A percentile compares a stretch with the other conserved stretches of the same genome.
Evolutionary conservation across 495 filamentous ascomycete genomes (phyloP).

Genomic region (Podospora sp.): DNA sequence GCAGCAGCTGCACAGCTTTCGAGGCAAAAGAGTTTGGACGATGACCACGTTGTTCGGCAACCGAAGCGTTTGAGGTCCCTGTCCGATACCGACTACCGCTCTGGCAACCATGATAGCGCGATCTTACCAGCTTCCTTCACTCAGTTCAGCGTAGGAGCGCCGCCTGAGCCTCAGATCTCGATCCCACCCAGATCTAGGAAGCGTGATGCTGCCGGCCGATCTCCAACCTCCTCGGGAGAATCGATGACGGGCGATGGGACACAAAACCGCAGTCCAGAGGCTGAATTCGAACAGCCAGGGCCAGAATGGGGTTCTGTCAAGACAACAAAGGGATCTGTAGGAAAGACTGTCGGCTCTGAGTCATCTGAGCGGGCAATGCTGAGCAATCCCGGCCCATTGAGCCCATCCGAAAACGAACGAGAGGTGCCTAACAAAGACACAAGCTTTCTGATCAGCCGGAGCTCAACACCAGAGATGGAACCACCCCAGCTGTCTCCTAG

Average conservation of each 20-base stretch:
- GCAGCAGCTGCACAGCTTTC: neutral
- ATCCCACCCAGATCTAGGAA: slow-evolving; percentile 34
- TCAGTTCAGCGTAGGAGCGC: neutral
- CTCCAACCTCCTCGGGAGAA: neutral
- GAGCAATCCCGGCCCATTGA: neutral
- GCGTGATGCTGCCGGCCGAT: slow-evolving; percentile 13
- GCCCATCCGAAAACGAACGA: neutral
- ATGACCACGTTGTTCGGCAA: neutral
- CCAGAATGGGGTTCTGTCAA: neutral
- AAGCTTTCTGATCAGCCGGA: neutral
- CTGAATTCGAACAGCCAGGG: neutral
- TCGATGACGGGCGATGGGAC: neutral
- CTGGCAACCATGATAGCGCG: neutral
- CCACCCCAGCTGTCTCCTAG: neutral
- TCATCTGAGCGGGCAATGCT: neutral
- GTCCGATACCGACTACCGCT: slow-evolving; percentile 14
- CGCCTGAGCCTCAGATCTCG: neutral
- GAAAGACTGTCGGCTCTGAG: neutral
- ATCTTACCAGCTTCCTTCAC: neutral
- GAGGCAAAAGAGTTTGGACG: neutral
- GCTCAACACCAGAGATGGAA: slow-evolving; percentile 4
- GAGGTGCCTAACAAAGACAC: neutral
- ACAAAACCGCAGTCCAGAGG: neutral
- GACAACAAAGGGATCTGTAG: neutral
- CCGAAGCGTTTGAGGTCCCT: slow-evolving; percentile 8